A percentile compares a stretch with the other conserved stretches of the same genome.
These are phyloP conservation scores for Lasiodiplodia gonubiensis DNA, from an alignment of 2,329 filamentous ascomycete genomes.

Conservation along the genomic window DNA sequence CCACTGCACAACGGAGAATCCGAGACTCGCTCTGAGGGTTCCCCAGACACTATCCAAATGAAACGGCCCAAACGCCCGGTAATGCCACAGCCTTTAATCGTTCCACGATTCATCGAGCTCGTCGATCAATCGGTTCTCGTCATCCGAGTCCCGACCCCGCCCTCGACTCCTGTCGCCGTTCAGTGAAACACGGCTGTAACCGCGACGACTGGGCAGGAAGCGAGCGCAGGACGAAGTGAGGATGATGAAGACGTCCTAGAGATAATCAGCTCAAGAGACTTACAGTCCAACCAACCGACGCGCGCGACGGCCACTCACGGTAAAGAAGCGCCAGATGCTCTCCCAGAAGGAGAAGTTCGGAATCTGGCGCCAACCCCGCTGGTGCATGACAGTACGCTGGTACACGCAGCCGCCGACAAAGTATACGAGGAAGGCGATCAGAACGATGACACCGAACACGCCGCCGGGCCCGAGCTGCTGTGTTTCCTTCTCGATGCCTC, in stretches of 20 bases:
- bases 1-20: background rate
- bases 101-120: slow-evolving; percentile 98
- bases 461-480: slow-evolving; percentile 70
- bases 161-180: slow-evolving; percentile 47
- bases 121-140: slow-evolving; percentile 93
- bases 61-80: slow-evolving; percentile 22
- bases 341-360: slow-evolving; percentile 96
- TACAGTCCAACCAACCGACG: slow-evolving; percentile 22
- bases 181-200: slow-evolving; percentile 68
- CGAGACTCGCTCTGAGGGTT: slow-evolving; percentile 1
- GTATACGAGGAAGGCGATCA: slow-evolving; percentile 83
- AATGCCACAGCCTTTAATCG: slow-evolving; percentile 56
- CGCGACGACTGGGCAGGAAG: slow-evolving; percentile 67
- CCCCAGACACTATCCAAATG: slow-evolving; percentile 20
- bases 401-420: slow-evolving; percentile 92
- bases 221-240: slow-evolving; percentile 72
- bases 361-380: slow-evolving; percentile 91
- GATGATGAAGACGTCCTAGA: slow-evolving; percentile 67
- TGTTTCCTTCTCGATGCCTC: slow-evolving; percentile 64
- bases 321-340: slow-evolving; percentile 81
- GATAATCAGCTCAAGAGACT: slow-evolving; percentile 1
- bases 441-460: slow-evolving; percentile 88
- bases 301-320: slow-evolving; percentile 60
- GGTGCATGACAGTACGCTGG: slow-evolving; percentile 91
- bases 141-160: slow-evolving; percentile 64